Evolutionary conservation across 1,139 yeast genomes (phyloP).

Genomic region (Magnusiomyces suaveolens): DNA sequence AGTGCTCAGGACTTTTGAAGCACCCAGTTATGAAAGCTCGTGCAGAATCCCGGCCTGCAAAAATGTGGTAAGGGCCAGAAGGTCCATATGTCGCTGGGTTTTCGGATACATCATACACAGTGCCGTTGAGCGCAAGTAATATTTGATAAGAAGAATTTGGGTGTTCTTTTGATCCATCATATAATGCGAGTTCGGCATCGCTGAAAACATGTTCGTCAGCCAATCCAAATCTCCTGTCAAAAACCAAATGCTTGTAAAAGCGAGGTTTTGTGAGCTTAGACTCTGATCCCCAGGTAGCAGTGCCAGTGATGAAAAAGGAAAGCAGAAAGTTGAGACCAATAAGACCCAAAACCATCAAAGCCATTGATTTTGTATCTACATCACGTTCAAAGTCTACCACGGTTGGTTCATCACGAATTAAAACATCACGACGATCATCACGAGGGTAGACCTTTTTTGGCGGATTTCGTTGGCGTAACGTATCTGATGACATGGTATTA

Average conservation of each 20-base stretch:
- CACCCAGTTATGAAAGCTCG: slow-evolving; percentile 76
- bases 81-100: slow-evolving; percentile 55
- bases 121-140: slow-evolving; percentile 56
- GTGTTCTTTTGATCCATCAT: slow-evolving; percentile 39
- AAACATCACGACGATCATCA: background rate
- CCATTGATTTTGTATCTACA: slow-evolving; percentile 10
- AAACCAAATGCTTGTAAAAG: slow-evolving; percentile 31
- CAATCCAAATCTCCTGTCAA: slow-evolving; percentile 15
- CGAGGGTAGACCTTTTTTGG: background rate
- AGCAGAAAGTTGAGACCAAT: slow-evolving; percentile 39
- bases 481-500: background rate
- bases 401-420: slow-evolving; percentile 11
- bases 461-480: background rate
- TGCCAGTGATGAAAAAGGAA: slow-evolving; percentile 31
- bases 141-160: slow-evolving; percentile 40
- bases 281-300: slow-evolving; percentile 35
- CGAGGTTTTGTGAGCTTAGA: slow-evolving; percentile 44
- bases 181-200: slow-evolving; percentile 40
- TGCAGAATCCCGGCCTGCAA: slow-evolving; percentile 64
- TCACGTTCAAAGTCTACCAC: slow-evolving; percentile 12
- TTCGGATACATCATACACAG: slow-evolving; percentile 58
- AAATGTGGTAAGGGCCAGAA: slow-evolving; percentile 48
- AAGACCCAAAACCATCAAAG: slow-evolving; percentile 31
- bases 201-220: slow-evolving; percentile 33
- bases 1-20: slow-evolving; percentile 37